These are phyloP conservation scores for Dothideomycetes sp. DNA, from an alignment of 2,329 filamentous ascomycete genomes.

Conservation along the genomic window DNA sequence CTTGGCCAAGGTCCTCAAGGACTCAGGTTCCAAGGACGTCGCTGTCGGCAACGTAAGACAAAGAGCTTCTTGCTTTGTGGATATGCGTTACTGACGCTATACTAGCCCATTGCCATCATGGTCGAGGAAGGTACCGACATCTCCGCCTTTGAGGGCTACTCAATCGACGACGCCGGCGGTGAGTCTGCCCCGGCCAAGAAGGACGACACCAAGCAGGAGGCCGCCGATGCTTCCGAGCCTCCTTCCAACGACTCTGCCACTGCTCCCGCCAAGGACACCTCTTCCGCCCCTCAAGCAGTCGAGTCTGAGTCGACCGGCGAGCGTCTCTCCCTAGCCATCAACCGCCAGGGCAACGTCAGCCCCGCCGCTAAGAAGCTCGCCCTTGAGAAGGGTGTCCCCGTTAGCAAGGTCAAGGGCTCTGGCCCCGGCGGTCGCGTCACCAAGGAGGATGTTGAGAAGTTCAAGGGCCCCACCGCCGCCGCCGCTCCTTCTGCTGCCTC, in stretches of 20 bases:
- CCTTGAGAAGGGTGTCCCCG: slow-evolving; percentile 69
- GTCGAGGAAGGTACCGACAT: slow-evolving; percentile 87
- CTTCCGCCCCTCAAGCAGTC: slow-evolving; percentile 47
- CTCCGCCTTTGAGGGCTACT: slow-evolving; percentile 80
- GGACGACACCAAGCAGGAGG: slow-evolving; percentile 54
- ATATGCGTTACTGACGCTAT: slow-evolving; percentile 4
- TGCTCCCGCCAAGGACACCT: slow-evolving; percentile 45
- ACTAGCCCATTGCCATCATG: slow-evolving; percentile 86
- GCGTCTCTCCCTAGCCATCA: slow-evolving; percentile 71
- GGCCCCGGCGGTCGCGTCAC: slow-evolving; percentile 81
- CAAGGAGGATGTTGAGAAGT: slow-evolving; percentile 88
- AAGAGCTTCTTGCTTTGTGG: neutral
- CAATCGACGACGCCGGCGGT: slow-evolving; percentile 81
- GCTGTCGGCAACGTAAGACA: slow-evolving; percentile 77
- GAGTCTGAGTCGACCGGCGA: slow-evolving; percentile 67
- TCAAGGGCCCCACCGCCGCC: slow-evolving; percentile 39
- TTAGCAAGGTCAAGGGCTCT: slow-evolving; percentile 75
- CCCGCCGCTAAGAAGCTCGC: slow-evolving; percentile 73
- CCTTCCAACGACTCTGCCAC: slow-evolving; percentile 49
- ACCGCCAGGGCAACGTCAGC: slow-evolving; percentile 67
- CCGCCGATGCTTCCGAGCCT: slow-evolving; percentile 53
- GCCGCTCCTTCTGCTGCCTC: slow-evolving; percentile 43
- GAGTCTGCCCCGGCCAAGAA: slow-evolving; percentile 57
- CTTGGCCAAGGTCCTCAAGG: slow-evolving; percentile 86
- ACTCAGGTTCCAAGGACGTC: slow-evolving; percentile 88